Base-by-base conservation (phyloP, 768 basidiomycete genomes). In the Nidularia pulvinata region DNA sequence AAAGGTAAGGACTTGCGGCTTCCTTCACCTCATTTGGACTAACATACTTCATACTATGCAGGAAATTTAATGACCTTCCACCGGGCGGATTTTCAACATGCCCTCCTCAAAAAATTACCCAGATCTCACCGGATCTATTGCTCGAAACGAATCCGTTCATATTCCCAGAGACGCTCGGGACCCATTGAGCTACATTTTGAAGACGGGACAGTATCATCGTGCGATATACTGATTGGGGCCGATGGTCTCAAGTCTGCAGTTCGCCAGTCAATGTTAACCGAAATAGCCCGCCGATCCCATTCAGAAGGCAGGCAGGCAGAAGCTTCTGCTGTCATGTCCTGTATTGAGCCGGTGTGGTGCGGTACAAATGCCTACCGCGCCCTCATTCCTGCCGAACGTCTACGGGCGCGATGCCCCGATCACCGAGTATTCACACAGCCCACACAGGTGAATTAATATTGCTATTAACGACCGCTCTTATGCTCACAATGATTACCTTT, bases 141-240 rank as follows among this genome's bases (percentile, higher is more conserved):
- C 50, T 75, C 74, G 11, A 90, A 86, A 64, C 84, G 83, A 13
- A 75, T 90, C 22, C 71, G 74, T 50, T 79, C 81, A 1, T 89
- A 85, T 61, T 65, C 58, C 4, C 83, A 85, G 56, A 69, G 66
- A 33, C 61, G 61, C 42, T 64, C 70, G 7, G 73, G 72, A 2
- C 66, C 68, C 16, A 75, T 85, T 57, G 73, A 66, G 32, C 68
- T 91, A 53, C 60, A 71, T 19, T 91, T 90, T 62, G 70, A 80
- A 56, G 89, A 90, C 59, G 86, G 84, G 42, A 73, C 83, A 11
- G 75, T 69, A 9, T 73, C 83, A 4, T 70, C 73, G 22, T 89
- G 85, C 61, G 87, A 90, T 62, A 62, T 89, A 9, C 78, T 91
- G 67, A 66, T 89, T 50, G 87, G 86, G 36, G 86, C 85, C n/a